Evolutionary conservation across 1,284 basidiomycete species (phyloP), one percentile per base, ranked within the genome.

Genomic region (Ustilago loliicola): DNA sequence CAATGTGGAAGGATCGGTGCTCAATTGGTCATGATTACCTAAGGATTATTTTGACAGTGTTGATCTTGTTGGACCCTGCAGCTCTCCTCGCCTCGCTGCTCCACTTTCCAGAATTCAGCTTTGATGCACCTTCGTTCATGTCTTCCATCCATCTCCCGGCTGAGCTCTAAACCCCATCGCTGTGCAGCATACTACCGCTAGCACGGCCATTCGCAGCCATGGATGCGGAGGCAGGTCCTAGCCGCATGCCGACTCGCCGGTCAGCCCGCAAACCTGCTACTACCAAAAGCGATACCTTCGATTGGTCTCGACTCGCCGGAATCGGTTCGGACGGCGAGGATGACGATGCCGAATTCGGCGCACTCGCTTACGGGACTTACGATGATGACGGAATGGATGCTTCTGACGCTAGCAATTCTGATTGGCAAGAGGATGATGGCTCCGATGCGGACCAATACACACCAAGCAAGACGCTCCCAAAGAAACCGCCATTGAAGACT

Each of bases 361-460:
- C 63, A 6, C 55, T 71, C 8, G 78, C 70, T 0, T 65, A 56
- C 10, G 61, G 38, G 29, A 17, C 48, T 27, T 27, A 30, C 17
- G 47, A 69, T 27, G 50, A 62, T 1, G 53, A 65, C 29, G 69
- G 61, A 15, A 56, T 55, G 11, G 72, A 72, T 38, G 63, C 66
- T n/a, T 72, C 70, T 0, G 61, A 67, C 9, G 19, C 32, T n/a
- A 73, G 70, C 54, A 53, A 66, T 4, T 59, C 62, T 2, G 70
- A 78, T 9, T 73, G 70, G 72, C 59, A 72, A n/a, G 70, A 77
- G 9, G 75, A 73, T 23, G 71, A 80, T 21, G 76, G 68, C 13
- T 72, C 68, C 1, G 73, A 77, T 30, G 77, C 66, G 1, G 61
- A 60, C n/a, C 61, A 54, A 15, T 47, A 34, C 6, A 54, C 58